These are phyloP conservation scores for Exophiala mesophila DNA, from an alignment of 2,329 filamentous ascomycete species.

Conservation along the genomic window DNA sequence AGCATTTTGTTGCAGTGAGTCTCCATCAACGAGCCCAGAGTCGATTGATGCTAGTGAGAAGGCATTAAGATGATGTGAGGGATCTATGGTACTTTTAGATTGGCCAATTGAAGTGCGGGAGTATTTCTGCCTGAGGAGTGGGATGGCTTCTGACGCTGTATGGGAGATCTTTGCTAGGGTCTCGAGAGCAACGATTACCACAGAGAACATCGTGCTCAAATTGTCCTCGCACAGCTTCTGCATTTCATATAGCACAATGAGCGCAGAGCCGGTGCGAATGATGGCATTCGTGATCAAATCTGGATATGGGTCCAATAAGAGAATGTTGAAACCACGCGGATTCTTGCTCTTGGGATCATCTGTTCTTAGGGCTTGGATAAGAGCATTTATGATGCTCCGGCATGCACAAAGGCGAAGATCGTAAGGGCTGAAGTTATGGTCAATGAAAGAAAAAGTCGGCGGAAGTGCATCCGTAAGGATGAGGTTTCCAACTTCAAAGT, in stretches of 20 bases:
- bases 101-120: not conserved
- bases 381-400: constrained; percentile 5
- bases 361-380: constrained; percentile 1
- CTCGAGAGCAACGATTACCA: constrained; percentile 5
- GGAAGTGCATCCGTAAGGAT: constrained; percentile 2
- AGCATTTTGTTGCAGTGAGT: not conserved
- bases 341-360: not conserved
- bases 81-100: not conserved
- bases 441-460: constrained; percentile 2
- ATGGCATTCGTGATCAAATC: constrained; percentile 3
- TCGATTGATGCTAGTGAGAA: constrained; percentile 1
- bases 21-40: not conserved
- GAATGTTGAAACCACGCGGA: not conserved
- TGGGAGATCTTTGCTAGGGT: constrained; percentile 1
- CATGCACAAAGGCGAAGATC: constrained; percentile 3
- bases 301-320: constrained; percentile 7
- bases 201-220: constrained; percentile 3
- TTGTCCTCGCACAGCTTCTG: not conserved
- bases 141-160: constrained; percentile 4
- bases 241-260: constrained; percentile 2
- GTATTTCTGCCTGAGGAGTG: constrained; percentile 2
- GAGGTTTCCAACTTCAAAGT: constrained; percentile 6
- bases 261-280: constrained; percentile 2
- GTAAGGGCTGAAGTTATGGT: constrained; percentile 2
- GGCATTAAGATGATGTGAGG: not conserved